A percentile compares a stretch with the other conserved stretches of the same genome.
These are phyloP conservation scores for Ophiorrhiza pumila DNA, from an alignment of 257 asterid genomes.

Conservation along the genomic window DNA sequence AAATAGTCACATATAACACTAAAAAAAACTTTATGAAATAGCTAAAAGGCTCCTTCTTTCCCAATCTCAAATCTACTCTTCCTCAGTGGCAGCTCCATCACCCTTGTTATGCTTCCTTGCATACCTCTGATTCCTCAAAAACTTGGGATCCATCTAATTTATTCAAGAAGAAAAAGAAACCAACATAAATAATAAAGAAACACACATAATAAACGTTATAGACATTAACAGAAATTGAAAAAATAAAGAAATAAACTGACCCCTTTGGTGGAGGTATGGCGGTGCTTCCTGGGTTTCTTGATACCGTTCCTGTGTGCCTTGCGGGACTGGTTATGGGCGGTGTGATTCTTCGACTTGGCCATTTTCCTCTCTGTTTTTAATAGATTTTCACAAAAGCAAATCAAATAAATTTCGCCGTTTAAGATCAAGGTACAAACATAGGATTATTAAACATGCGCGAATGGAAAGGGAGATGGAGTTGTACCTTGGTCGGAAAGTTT, in stretches of 20 bases:
- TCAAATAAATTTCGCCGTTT: background rate
- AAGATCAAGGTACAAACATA: background rate
- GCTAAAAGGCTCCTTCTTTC: slow-evolving; percentile 1
- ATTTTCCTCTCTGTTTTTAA: slow-evolving; percentile 31
- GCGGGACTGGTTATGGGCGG: slow-evolving; percentile 85
- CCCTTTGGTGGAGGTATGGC: slow-evolving; percentile 82
- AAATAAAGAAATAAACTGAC: slow-evolving; percentile 21
- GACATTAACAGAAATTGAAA: background rate
- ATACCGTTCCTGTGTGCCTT: slow-evolving; percentile 89
- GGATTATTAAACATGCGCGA: background rate
- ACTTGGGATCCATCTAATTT: slow-evolving; percentile 82
- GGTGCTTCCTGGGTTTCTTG: slow-evolving; percentile 78
- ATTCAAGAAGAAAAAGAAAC: background rate
- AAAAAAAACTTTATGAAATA: slow-evolving; percentile 3
- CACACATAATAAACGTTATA: background rate
- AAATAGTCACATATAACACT: background rate
- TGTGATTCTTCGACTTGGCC: slow-evolving; percentile 96
- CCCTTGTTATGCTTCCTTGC: slow-evolving; percentile 84
- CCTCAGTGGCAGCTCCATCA: slow-evolving; percentile 41
- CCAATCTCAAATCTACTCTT: slow-evolving; percentile 41
- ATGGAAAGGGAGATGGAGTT: background rate
- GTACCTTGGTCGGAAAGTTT: background rate
- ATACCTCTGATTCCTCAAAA: slow-evolving; percentile 94
- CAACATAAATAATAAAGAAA: background rate
- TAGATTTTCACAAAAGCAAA: background rate